Evolutionary conservation across 2,329 filamentous ascomycete species (phyloP).

Genomic region (Lasiodiplodia sp.): DNA sequence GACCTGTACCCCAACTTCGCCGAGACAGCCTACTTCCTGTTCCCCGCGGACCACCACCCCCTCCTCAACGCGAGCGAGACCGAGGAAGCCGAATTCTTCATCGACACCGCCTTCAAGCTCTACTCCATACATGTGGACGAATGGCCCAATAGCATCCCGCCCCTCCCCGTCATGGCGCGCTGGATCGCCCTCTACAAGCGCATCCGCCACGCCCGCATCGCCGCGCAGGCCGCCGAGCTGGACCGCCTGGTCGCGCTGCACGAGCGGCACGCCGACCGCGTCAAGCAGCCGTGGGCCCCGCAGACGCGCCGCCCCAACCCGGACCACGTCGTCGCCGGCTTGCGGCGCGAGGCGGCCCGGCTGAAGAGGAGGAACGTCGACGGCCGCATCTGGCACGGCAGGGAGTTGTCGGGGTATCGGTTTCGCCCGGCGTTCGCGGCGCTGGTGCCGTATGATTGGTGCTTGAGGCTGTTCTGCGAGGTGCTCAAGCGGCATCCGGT

Average conservation of each 20-base stretch:
- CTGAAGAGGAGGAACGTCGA: too few relatives aligned
- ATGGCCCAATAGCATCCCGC: too few relatives aligned
- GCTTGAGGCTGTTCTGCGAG: background rate
- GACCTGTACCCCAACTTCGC: too few relatives aligned
- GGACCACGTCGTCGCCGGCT: background rate
- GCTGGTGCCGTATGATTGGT: constrained; percentile 4
- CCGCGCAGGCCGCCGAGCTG: background rate
- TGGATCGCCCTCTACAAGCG: background rate
- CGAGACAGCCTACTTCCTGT: too few relatives aligned
- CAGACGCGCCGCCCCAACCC: background rate
- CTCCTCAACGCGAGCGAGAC: too few relatives aligned
- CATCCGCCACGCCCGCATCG: background rate
- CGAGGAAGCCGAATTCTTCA: too few relatives aligned
- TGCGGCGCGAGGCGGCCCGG: background rate
- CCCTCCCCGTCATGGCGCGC: too few relatives aligned
- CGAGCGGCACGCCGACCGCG: background rate
- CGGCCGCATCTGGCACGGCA: background rate
- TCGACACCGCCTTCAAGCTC: too few relatives aligned
- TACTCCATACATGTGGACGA: too few relatives aligned
- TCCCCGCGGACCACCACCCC: too few relatives aligned
- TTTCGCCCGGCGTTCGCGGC: background rate
- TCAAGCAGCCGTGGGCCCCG: background rate
- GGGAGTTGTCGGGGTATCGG: background rate
- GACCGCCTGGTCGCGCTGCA: background rate
- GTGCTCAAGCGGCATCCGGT: background rate